Evolutionary conservation across 805 yeast species (phyloP), one percentile per base, ranked within the genome.

Genomic region (Yarrowia hollandica): DNA sequence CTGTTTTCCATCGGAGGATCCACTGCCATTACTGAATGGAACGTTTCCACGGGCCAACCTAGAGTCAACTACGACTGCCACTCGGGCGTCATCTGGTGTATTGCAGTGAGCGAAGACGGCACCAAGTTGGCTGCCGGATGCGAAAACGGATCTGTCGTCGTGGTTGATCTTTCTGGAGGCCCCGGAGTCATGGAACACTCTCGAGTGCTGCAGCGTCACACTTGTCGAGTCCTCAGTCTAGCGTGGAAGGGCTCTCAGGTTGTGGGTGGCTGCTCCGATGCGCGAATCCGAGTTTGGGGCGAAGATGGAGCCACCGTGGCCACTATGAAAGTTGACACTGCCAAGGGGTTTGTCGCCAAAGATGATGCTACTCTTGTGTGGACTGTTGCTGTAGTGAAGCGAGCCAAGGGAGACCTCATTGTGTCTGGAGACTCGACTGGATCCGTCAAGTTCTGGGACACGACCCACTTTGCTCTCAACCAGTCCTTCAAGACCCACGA

Each of bases 361-460:
- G 67, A 38, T 31, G 97, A 88, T 69, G 83, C 94, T 58, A 90
- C 98, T 3, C 76, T 94, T 62, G 94, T 94, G 7, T 94, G 99
- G 99, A 79, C 90, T 31, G 83, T 94, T 1, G 65, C 79, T 42
- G 83, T 84, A 28, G 74, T 91, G 61, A 83, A 86, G 5, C 69
- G 75, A 38, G 79, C 80, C 52, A 77, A 82, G 59, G 55, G 90
- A 70, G 39, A 55, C 15, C 28, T 30, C 3, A 79, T 94, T 61
- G 95, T 89, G n/a, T 83, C 90, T 62, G 99, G 98, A 59, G 99
- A 94, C 74, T 90, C 97, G 5, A 92, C 97, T 1, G 99, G 99
- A 1, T 79, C 88, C 8, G 82, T 94, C 56, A 92, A 92, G 72
- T 80, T 94, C 64, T 94, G 99, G 99, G 96, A 92, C 67, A 77